A percentile compares a stretch with the other conserved stretches of the same genome.
phyloP scores from a whole-genome alignment of 1,139 yeast genomes.

The Geotrichum reessii region DNA sequence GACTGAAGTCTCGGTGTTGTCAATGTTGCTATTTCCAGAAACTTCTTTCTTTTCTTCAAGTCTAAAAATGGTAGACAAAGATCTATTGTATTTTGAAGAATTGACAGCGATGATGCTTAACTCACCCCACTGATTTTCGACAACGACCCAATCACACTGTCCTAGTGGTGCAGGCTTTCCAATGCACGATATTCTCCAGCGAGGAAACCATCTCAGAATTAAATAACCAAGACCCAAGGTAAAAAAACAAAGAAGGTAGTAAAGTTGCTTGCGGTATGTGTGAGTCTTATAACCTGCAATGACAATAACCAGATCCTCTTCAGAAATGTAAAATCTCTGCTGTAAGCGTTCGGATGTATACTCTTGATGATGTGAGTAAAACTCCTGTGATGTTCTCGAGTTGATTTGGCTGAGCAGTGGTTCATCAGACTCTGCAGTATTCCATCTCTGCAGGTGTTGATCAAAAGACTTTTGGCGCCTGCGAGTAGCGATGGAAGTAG shows the following conservation, averaged over 20 bases:
- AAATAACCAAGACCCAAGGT: constrained; percentile 72
- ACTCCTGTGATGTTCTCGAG: constrained; percentile 15
- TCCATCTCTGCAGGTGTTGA: constrained; percentile 19
- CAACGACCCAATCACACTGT: constrained; percentile 83
- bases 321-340: constrained; percentile 89
- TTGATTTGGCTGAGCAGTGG: constrained; percentile 19
- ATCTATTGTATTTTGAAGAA: constrained; percentile 59
- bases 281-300: constrained; percentile 80
- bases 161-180: constrained; percentile 70
- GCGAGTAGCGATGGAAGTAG: constrained; percentile 8
- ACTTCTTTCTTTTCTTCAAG: constrained; percentile 25
- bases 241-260: constrained; percentile 49
- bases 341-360: constrained; percentile 41
- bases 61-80: constrained; percentile 62
- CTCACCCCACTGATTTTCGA: constrained; percentile 92
- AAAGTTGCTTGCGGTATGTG: constrained; percentile 42
- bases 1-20: constrained; percentile 14
- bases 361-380: not conserved
- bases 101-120: constrained; percentile 54
- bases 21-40: constrained; percentile 15
- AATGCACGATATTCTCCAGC: constrained; percentile 58
- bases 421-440: constrained; percentile 20
- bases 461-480: constrained; percentile 16
- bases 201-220: constrained; percentile 78
- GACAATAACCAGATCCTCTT: constrained; percentile 89